These are phyloP conservation scores for Flaveria floridana DNA, from an alignment of 140 eudicot species.

Conservation along the genomic window DNA sequence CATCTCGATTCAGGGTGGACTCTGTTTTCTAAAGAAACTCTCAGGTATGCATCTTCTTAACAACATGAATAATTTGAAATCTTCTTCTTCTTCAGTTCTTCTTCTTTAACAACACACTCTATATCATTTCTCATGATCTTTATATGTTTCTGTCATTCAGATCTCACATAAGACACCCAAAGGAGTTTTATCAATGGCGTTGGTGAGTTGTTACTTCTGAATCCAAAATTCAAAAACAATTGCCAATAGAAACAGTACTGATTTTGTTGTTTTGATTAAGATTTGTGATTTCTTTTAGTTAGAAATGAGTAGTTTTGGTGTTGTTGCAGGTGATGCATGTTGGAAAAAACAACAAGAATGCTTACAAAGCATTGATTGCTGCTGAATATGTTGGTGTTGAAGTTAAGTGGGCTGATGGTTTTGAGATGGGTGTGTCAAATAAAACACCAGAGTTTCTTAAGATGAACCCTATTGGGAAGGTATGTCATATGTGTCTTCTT, in stretches of 20 bases:
- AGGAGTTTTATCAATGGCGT: neutral
- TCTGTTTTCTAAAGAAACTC: too few relatives aligned
- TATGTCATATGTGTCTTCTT: slow-evolving; percentile 3
- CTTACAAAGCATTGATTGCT: slow-evolving; percentile 51
- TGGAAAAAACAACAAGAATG: slow-evolving; percentile 43
- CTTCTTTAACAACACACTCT: too few relatives aligned
- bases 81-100: too few relatives aligned
- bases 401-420: slow-evolving; percentile 47
- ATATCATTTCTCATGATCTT: neutral
- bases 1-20: too few relatives aligned
- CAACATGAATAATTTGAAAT: too few relatives aligned
- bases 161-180: neutral
- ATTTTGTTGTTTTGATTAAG: neutral
- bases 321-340: slow-evolving; percentile 46
- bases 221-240: too few relatives aligned
- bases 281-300: neutral
- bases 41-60: too few relatives aligned
- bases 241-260: too few relatives aligned
- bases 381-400: slow-evolving; percentile 60
- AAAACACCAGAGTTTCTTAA: slow-evolving; percentile 64
- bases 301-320: neutral
- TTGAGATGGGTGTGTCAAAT: slow-evolving; percentile 71
- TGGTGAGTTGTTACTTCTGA: neutral
- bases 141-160: neutral
- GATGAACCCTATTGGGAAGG: slow-evolving; percentile 94